Evolutionary conservation across 306 rosid genomes (phyloP), one percentile per base, ranked within the genome.

Genomic region (Quillaja saponaria): DNA sequence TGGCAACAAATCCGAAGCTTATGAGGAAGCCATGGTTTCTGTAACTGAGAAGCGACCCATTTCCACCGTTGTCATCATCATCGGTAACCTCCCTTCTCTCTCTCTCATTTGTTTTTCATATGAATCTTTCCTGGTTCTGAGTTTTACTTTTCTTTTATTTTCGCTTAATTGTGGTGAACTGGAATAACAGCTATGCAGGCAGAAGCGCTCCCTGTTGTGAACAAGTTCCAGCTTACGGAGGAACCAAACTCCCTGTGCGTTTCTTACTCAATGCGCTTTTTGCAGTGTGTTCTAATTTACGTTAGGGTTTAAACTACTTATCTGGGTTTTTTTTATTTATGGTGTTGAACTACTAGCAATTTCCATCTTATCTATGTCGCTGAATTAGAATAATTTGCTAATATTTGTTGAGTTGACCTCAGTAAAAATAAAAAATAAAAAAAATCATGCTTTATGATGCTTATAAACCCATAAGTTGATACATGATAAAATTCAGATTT

Each of bases 181-280:
- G 59, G 31, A 55, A 48, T 69, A 7, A 67, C 78, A 92, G 99
- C 96, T 81, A 92, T 88, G 99, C 94, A 89, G 82, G 74, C 94
- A 16, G 99, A 92, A 75, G 99, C 99, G 57, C 87, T 86, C 76
- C 95, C 96, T 37, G 61, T 89, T 28, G 94, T 86, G 34, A 82
- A 86, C 57, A 92, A 68, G 75, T 78, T 89, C 21, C 78, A 81
- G 41, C 96, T 92, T 45, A 69, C 66, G n/a, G 84, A 86, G 74
- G 94, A 83, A 56, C 70, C 61, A 42, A 52, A 67, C 33, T 63
- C 95, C 17, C 73, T 75, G 99, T 92, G 49, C 61, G 96, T 84
- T 59, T 46, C 35, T 62, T 18, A n/a, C 42, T 60, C 16, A 16
- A 5, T 53, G 55, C 8, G 19, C 21, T 31, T 48, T 54, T 45